A percentile compares a stretch with the other conserved stretches of the same genome.
phyloP scores from a whole-genome alignment of 805 yeast genomes.

The Candida tammaniensis region DNA sequence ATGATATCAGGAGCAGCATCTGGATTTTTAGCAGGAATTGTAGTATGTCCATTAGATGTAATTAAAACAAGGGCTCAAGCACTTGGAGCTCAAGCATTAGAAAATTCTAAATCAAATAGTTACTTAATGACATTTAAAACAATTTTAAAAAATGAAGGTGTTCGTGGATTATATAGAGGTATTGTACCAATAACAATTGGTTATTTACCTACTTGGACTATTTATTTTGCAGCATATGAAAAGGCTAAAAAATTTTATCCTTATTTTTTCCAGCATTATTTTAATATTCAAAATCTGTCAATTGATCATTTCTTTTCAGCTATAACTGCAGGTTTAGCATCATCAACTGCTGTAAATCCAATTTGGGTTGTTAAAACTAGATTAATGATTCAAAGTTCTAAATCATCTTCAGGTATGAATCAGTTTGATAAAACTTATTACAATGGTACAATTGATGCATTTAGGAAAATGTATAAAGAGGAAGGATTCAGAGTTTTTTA shows the following conservation, averaged over 20 bases:
- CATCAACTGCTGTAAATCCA: conserved; percentile 86
- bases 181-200: conserved; percentile 90
- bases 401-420: conserved; percentile 33
- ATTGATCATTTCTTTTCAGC: conserved; percentile 57
- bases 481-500: conserved; percentile 85
- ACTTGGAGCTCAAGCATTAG: conserved; percentile 55
- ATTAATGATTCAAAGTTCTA: conserved; percentile 77
- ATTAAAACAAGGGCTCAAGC: conserved; percentile 94
- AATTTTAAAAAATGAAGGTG: conserved; percentile 75
- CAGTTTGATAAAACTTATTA: conserved; percentile 41
- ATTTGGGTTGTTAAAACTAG: conserved; percentile 98
- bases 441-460: conserved; percentile 80
- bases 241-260: conserved; percentile 61
- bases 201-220: conserved; percentile 96
- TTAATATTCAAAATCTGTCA: conserved; percentile 22
- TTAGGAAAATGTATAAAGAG: conserved; percentile 66
- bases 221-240: conserved; percentile 89
- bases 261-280: conserved; percentile 25
- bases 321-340: conserved; percentile 81
- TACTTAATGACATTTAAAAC: conserved; percentile 60
- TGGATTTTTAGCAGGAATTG: conserved; percentile 84
- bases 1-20: conserved; percentile 93
- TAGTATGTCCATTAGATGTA: conserved; percentile 94
- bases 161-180: conserved; percentile 83
- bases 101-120: conserved; percentile 31